Conservation (phyloP, 179 eudicot species). For the Drosera spatulata region DNA sequence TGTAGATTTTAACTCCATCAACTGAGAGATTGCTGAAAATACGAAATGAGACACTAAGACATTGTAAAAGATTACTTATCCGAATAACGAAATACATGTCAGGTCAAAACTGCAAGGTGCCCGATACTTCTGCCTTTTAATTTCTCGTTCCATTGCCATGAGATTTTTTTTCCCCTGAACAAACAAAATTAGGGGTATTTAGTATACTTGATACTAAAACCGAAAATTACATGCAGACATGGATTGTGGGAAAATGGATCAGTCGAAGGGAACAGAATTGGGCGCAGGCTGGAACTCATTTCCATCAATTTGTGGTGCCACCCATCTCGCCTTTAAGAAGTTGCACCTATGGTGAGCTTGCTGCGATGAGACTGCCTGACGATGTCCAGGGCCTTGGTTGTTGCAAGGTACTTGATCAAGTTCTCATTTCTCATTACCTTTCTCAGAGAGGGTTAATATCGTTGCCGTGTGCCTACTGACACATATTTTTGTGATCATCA, state of each 20-base stretch:
- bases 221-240: slow-evolving; percentile 62
- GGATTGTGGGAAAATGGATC: slow-evolving; percentile 92
- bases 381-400: slow-evolving; percentile 63
- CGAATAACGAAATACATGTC: slow-evolving; percentile 70
- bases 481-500: too few relatives aligned
- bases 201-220: too few relatives aligned
- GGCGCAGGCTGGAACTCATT: slow-evolving; percentile 79
- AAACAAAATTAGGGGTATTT: too few relatives aligned
- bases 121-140: too few relatives aligned
- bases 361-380: slow-evolving; percentile 76
- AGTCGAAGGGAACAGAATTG: slow-evolving; percentile 71
- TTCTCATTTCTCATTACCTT: too few relatives aligned
- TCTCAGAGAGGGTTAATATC: too few relatives aligned
- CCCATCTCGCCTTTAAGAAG: slow-evolving; percentile 59
- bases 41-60: slow-evolving; percentile 61
- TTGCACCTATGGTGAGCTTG: slow-evolving; percentile 84
- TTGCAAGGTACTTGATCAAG: slow-evolving; percentile 96
- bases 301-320: slow-evolving; percentile 95
- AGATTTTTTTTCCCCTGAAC: too few relatives aligned
- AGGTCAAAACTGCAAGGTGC: slow-evolving; percentile 82
- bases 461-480: too few relatives aligned
- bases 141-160: too few relatives aligned
- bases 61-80: slow-evolving; percentile 53
- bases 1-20: slow-evolving; percentile 84
- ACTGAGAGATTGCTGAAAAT: slow-evolving; percentile 59